A percentile compares a stretch with the other conserved stretches of the same genome.
phyloP scores from a whole-genome alignment of 1,284 basidiomycete species.

The Puccinia polysora region DNA sequence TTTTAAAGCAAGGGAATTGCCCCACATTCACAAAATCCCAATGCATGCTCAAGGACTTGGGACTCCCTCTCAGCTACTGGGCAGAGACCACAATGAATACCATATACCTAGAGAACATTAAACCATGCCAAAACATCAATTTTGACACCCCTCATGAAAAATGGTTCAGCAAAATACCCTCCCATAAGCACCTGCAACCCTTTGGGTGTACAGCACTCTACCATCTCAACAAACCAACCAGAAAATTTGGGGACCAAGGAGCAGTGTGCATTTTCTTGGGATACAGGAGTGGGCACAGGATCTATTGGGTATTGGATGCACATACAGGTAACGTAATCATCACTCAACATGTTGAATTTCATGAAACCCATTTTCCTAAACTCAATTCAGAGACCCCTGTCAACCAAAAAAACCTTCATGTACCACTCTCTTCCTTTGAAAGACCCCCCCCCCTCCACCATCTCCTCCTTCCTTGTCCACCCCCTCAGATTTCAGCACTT shows the following conservation, averaged over 20 bases:
- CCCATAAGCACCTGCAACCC: background rate
- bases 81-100: no score
- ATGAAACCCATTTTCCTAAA: background rate
- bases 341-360: slow-evolving; percentile 1
- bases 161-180: background rate
- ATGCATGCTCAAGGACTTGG: slow-evolving; percentile 50
- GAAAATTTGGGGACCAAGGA: background rate
- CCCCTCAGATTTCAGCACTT: no score
- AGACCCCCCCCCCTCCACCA: no score
- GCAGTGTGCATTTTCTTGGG: background rate
- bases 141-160: background rate
- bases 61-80: no score
- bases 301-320: background rate
- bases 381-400: background rate
- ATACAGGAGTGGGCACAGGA: background rate
- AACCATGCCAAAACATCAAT: background rate
- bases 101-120: no score
- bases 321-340: background rate
- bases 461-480: no score
- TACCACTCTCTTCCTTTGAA: background rate
- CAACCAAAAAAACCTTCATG: background rate
- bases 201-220: background rate
- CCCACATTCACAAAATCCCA: slow-evolving; percentile 50
- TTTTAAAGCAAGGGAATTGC: slow-evolving; percentile 50
- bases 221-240: background rate